Evolutionary conservation across 176 grass and related monocot genomes (phyloP), one percentile per base, ranked within the genome.

Genomic region (Luzula sylvatica): DNA sequence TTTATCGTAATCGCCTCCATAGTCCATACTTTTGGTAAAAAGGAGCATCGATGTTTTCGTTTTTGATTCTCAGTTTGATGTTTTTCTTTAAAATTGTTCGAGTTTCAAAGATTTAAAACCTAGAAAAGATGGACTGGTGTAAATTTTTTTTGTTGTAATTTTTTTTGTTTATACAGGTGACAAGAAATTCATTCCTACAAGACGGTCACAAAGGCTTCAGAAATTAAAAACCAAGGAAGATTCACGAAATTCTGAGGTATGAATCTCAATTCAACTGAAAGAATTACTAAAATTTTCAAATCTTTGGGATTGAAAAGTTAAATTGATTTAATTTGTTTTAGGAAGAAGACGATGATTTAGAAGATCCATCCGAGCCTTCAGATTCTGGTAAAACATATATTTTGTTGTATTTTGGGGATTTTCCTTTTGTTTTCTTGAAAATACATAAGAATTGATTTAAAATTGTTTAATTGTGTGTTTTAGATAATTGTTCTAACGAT

Each of bases 201-300:
- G 57, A 69, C 64, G 44, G 60, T 81, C 72, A 23, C 70, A 42
- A 47, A 47, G 61, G 8, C 49, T 76, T 49, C 52, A 11, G 17
- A 86, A 55, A 26, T 23, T 63, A 45, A 17, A 53, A 47, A 65
- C 50, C 46, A 41, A 11, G 49, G 26, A 20, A 3, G 7, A 7
- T 2, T 11, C 47, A 20, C 46, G 8, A n/a, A 23, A 54, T 54
- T 42, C 23, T 9, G 51, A 8, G 14, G 60, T 47, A 67, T 63
- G 62, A 56, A 63, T 38, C 18, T 64, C 60, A 7, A 7, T 18
- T 21, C 9, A 4, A 25, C 3, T 48, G 61, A 28, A 51, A 60
- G 60, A 75, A 68, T 51, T 28, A 65, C 11, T 38, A 4, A 53
- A 9, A 28, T 16, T 78, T 69, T 73, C 13, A 17, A 8, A 42